A percentile compares a stretch with the other conserved stretches of the same genome.
These are phyloP conservation scores for Dipsacomyces acuminosporus DNA, from an alignment of 371 early-diverging fungal genomes.

Conservation along the genomic window DNA sequence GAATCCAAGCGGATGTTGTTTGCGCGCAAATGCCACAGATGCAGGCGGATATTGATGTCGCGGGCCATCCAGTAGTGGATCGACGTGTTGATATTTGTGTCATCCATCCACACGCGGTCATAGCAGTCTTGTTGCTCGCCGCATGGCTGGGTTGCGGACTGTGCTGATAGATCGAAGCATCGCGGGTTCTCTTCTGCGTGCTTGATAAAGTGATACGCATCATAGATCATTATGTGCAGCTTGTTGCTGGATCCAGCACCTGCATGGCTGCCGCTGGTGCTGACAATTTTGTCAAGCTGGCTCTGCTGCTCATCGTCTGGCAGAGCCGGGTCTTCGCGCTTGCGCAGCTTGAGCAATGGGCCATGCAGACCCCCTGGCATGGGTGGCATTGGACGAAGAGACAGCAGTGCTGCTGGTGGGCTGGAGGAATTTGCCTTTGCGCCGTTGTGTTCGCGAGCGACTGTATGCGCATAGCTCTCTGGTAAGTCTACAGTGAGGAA, in stretches of 20 bases:
- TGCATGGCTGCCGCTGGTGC: no score
- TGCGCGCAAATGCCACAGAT: slow-evolving; percentile 41
- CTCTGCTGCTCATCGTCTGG: background rate
- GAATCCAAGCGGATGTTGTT: slow-evolving; percentile 4
- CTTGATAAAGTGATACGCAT: slow-evolving; percentile 42
- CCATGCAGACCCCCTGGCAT: slow-evolving; percentile 2
- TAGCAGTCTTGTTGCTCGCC: slow-evolving; percentile 32
- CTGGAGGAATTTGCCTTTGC: slow-evolving; percentile 2
- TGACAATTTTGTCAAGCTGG: background rate
- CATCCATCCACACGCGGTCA: slow-evolving; percentile 44
- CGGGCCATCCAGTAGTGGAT: slow-evolving; percentile 45
- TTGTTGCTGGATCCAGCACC: background rate
- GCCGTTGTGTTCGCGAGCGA: slow-evolving; percentile 42
- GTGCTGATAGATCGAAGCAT: slow-evolving; percentile 30
- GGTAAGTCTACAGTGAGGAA: slow-evolving; percentile 33
- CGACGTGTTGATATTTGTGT: slow-evolving; percentile 26
- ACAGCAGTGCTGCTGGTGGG: background rate
- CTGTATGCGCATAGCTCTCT: slow-evolving; percentile 21
- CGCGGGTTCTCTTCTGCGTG: slow-evolving; percentile 29
- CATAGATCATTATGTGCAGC: slow-evolving; percentile 40
- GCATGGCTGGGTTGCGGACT: slow-evolving; percentile 18
- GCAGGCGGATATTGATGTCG: slow-evolving; percentile 32
- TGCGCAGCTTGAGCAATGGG: slow-evolving; percentile 6
- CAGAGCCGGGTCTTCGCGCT: slow-evolving; percentile 3
- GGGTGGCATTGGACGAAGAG: background rate